A percentile compares a stretch with the other conserved stretches of the same genome.
Evolutionary conservation across 2,329 filamentous ascomycete species (phyloP).

Genomic region (Coniochaeta ligniaria): DNA sequence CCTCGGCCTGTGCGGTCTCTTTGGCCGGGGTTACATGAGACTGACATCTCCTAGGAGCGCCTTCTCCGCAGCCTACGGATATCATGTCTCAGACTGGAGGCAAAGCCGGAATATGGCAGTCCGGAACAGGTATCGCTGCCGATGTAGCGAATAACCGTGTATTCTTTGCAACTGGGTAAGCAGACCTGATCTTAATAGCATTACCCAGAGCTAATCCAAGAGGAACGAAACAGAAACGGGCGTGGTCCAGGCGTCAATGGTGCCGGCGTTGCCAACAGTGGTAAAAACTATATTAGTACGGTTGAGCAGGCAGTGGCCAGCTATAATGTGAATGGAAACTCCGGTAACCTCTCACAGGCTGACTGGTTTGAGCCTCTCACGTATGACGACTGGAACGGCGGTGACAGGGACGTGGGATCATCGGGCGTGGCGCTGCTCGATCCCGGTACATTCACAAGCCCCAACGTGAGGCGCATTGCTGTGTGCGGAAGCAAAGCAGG

Average conservation of each 20-base stretch:
- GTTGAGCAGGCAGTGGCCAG: slow-evolving; percentile 5
- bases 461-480: slow-evolving; percentile 25
- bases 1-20: too few relatives aligned
- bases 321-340: slow-evolving; percentile 3
- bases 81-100: slow-evolving; percentile 4
- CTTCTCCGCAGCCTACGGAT: slow-evolving; percentile 8
- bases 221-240: too few relatives aligned
- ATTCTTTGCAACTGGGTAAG: slow-evolving; percentile 6
- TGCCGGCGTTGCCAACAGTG: slow-evolving; percentile 4
- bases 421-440: slow-evolving; percentile 26
- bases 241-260: not conserved
- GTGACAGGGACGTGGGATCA: slow-evolving; percentile 30
- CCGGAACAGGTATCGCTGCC: slow-evolving; percentile 5
- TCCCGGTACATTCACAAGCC: slow-evolving; percentile 21
- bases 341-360: slow-evolving; percentile 9
- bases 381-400: slow-evolving; percentile 27
- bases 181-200: too few relatives aligned
- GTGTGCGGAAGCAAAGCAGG: slow-evolving; percentile 31
- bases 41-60: not conserved
- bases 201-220: too few relatives aligned
- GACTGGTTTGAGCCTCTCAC: slow-evolving; percentile 36
- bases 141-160: slow-evolving; percentile 3
- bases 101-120: slow-evolving; percentile 10
- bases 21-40: too few relatives aligned
- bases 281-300: slow-evolving; percentile 7